Evolutionary conservation across 78 protist genomes (phyloP).

Genomic region (Cyanophora paradoxa): DNA sequence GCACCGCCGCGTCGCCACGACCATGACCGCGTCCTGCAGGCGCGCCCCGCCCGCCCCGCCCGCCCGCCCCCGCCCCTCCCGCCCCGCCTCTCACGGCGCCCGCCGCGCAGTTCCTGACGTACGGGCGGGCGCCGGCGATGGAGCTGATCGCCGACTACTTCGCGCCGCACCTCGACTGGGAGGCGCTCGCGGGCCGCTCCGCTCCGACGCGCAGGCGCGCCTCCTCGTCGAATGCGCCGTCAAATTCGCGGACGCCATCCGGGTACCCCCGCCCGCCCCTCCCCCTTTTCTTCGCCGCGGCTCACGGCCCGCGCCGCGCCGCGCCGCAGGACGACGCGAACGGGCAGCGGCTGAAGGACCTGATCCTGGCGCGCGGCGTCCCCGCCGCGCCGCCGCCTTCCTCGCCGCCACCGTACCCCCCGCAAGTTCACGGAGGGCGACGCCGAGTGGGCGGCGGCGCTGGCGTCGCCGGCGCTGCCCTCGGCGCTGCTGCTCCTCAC

Average conservation of each 20-base stretch:
- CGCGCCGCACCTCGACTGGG: background rate
- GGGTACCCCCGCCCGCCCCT: background rate
- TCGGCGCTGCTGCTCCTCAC: conserved; percentile 16
- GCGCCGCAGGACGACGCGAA: background rate
- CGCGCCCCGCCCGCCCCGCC: too few species aligned
- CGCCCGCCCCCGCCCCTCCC: too few species aligned
- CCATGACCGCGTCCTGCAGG: conserved; percentile 58
- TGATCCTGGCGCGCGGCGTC: background rate
- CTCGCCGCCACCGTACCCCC: background rate
- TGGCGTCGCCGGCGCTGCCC: background rate
- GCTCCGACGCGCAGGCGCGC: background rate
- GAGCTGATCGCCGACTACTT: conserved; percentile 23
- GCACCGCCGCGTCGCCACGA: conserved; percentile 16
- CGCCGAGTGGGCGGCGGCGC: background rate
- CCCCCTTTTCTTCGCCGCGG: conserved; percentile 10
- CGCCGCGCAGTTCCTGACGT: conserved; percentile 59
- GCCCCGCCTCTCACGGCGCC: too few species aligned
- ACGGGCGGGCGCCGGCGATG: conserved; percentile 24
- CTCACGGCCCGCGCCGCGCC: background rate
- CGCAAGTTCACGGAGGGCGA: background rate
- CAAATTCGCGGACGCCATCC: background rate
- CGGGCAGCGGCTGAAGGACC: too few species aligned
- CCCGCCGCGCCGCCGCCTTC: background rate
- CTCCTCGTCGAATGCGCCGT: background rate
- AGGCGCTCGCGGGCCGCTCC: background rate